Conservation (phyloP, 352 stramenopile species). For the Globisporangium polare region DNA sequence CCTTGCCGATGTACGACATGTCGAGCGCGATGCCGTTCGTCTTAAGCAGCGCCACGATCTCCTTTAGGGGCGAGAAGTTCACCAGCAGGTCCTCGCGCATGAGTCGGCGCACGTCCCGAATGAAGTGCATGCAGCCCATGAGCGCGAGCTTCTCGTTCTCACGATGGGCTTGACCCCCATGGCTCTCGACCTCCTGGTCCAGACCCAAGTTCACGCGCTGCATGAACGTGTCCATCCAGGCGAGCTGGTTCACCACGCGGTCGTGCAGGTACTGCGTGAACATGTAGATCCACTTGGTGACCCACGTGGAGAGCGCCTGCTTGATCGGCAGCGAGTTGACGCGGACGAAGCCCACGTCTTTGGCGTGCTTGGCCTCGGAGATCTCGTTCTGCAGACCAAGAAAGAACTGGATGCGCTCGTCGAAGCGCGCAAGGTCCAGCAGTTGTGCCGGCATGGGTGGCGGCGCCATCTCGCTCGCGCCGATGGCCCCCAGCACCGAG, state of each 20-base stretch:
- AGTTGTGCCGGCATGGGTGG: slow-evolving; percentile 65
- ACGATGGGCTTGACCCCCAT: slow-evolving; percentile 29
- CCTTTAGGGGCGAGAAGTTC: slow-evolving; percentile 70
- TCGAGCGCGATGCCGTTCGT: slow-evolving; percentile 87
- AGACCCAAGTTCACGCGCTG: slow-evolving; percentile 66
- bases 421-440: slow-evolving; percentile 81
- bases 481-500: slow-evolving; percentile 2
- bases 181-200: slow-evolving; percentile 48
- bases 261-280: slow-evolving; percentile 93
- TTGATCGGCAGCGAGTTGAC: slow-evolving; percentile 94
- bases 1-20: slow-evolving; percentile 81
- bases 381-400: slow-evolving; percentile 88
- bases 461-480: slow-evolving; percentile 18
- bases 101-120: slow-evolving; percentile 80
- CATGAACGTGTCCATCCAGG: slow-evolving; percentile 89
- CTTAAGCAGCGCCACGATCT: slow-evolving; percentile 83
- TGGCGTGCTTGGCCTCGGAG: slow-evolving; percentile 76
- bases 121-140: slow-evolving; percentile 89
- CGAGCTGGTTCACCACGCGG: slow-evolving; percentile 77
- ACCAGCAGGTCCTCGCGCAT: slow-evolving; percentile 80
- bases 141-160: slow-evolving; percentile 50
- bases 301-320: slow-evolving; percentile 91
- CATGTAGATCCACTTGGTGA: slow-evolving; percentile 94
- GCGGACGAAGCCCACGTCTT: slow-evolving; percentile 90
- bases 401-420: slow-evolving; percentile 90